These are phyloP conservation scores for Talinum fruticosum DNA, from an alignment of 148 eudicot genomes.

Conservation along the genomic window DNA sequence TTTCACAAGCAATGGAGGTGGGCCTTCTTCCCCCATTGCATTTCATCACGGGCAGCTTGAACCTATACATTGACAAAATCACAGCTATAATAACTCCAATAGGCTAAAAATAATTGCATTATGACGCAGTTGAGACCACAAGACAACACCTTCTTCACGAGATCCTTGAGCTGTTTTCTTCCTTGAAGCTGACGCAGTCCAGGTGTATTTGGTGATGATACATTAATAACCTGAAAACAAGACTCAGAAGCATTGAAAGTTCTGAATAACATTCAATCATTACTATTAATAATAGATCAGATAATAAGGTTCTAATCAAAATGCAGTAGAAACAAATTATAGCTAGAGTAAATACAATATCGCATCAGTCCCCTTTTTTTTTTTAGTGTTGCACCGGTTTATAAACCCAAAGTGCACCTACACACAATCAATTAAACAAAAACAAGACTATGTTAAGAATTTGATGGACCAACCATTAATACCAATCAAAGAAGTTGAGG, in stretches of 20 bases:
- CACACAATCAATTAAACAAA: too few species aligned
- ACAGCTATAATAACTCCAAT: neutral
- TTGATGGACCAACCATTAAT: too few species aligned
- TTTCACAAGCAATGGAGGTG: conserved; percentile 95
- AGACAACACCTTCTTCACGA: conserved; percentile 76
- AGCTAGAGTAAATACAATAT: too few species aligned
- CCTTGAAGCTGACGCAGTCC: conserved; percentile 98
- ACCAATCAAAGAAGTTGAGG: too few species aligned
- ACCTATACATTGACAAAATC: conserved; percentile 44
- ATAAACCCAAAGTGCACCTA: too few species aligned
- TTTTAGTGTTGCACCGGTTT: too few species aligned
- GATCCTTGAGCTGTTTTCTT: conserved; percentile 94
- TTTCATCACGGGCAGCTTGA: conserved; percentile 99
- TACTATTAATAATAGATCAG: too few species aligned
- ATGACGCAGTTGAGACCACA: neutral
- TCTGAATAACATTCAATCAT: too few species aligned
- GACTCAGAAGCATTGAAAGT: neutral
- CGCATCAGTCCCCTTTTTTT: too few species aligned
- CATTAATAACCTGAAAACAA: conserved; percentile 70
- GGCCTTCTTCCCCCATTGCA: conserved; percentile 99
- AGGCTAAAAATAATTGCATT: neutral
- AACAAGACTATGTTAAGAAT: too few species aligned
- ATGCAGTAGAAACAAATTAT: too few species aligned
- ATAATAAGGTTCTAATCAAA: too few species aligned
- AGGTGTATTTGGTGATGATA: conserved; percentile 98